Conservation (phyloP, 371 early-diverging fungal species). For the Saksenaea vasiformis region DNA sequence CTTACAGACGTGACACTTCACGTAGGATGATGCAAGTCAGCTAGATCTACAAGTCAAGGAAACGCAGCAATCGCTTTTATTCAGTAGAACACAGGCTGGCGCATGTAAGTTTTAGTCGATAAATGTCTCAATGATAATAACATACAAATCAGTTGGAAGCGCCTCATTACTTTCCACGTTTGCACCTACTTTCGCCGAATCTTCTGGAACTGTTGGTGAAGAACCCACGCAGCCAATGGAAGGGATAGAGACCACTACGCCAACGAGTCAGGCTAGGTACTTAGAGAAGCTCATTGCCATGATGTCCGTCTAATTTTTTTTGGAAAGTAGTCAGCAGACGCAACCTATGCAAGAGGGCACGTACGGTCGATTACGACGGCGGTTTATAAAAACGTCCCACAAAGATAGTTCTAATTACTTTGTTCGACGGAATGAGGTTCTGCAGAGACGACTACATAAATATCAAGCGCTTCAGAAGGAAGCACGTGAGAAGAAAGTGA, state of each 20-base stretch:
- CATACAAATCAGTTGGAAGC: not conserved
- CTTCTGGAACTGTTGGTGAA: not conserved
- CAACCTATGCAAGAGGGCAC: not conserved
- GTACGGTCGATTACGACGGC: slow-evolving; percentile 11
- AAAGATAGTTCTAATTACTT: slow-evolving; percentile 20
- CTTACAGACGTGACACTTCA: not conserved
- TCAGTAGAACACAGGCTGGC: slow-evolving; percentile 44
- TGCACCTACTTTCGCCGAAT: not conserved
- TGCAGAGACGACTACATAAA: slow-evolving; percentile 19
- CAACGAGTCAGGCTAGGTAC: not conserved
- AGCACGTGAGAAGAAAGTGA: slow-evolving; percentile 54
- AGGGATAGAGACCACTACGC: not conserved
- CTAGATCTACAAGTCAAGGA: slow-evolving; percentile 42
- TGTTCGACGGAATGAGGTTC: slow-evolving; percentile 41
- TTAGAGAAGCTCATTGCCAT: not conserved
- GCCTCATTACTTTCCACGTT: not conserved
- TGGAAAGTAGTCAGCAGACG: not conserved
- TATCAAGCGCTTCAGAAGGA: slow-evolving; percentile 38
- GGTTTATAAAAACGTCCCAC: slow-evolving; percentile 17
- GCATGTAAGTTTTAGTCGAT: not conserved
- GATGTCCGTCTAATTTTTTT: not conserved
- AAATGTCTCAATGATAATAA: not conserved
- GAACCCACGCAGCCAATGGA: not conserved
- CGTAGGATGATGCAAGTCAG: slow-evolving; percentile 21
- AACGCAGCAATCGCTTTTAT: slow-evolving; percentile 58